Percentiles rank a stretch among this genome's conserved stretches.
Conservation (phyloP, 2,329 filamentous ascomycete genomes). For the Metarhizium brunneum region DNA sequence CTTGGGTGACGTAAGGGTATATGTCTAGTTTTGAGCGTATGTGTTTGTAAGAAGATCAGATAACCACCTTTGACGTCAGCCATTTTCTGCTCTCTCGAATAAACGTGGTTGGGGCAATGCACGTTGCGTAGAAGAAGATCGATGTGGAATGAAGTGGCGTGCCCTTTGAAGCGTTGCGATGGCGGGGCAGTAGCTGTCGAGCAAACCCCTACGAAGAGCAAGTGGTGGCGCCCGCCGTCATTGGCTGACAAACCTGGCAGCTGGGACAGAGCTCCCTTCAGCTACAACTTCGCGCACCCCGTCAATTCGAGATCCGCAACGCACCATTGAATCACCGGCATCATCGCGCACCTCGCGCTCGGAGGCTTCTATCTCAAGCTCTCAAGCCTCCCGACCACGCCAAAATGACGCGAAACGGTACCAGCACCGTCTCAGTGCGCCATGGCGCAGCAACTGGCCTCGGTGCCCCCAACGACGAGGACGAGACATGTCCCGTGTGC, state of each 20-base stretch:
- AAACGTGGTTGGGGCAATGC: neutral
- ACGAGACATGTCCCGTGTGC: slow-evolving; percentile 91
- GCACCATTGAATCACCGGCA: neutral
- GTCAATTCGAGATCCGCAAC: neutral
- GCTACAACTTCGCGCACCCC: neutral
- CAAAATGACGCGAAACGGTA: slow-evolving; percentile 18
- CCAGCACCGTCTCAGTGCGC: slow-evolving; percentile 20
- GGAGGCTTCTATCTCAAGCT: neutral
- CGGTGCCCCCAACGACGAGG: slow-evolving; percentile 18
- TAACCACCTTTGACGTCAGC: slow-evolving; percentile 5
- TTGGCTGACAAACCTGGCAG: neutral
- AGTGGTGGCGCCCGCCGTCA: neutral
- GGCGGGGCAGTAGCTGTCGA: neutral
- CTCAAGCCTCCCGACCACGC: neutral
- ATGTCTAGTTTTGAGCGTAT: neutral
- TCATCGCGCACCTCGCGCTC: neutral
- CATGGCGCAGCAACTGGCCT: slow-evolving; percentile 11
- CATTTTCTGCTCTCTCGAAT: neutral
- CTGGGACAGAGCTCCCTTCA: neutral
- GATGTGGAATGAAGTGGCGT: neutral
- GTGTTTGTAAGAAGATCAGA: neutral
- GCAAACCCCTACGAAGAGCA: neutral
- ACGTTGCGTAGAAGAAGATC: neutral
- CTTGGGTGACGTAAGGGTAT: neutral
- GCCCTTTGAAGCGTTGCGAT: neutral